Evolutionary conservation across 169 alveolate genomes (phyloP).

Genomic region (Eimeria acervulina): DNA sequence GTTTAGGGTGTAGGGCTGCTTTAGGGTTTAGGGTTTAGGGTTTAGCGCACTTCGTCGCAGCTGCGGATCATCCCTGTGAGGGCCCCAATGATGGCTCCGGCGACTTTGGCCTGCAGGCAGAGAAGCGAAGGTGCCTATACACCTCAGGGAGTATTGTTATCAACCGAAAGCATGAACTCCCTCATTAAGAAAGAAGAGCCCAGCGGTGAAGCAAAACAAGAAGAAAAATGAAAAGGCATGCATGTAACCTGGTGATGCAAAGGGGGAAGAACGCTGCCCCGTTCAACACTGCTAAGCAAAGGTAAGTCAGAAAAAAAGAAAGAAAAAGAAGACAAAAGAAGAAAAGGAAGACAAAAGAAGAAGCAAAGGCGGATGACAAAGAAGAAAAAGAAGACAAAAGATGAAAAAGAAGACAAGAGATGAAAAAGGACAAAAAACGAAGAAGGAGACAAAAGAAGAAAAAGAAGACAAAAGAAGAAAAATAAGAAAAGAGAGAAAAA

Average conservation of each 20-base stretch:
- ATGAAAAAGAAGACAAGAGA: neutral
- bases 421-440: no score
- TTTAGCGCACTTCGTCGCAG: constrained; percentile 46
- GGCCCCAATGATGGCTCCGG: constrained; percentile 63
- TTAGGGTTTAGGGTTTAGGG: constrained; percentile 16
- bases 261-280: no score
- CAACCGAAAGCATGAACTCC: no score
- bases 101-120: constrained; percentile 44
- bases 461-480: neutral
- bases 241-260: no score
- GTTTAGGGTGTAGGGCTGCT: neutral
- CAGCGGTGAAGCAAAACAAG: neutral
- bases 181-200: neutral
- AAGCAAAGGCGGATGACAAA: no score
- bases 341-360: no score
- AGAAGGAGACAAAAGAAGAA: neutral
- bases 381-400: no score
- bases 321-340: neutral
- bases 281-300: no score
- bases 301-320: no score
- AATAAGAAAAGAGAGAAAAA: no score
- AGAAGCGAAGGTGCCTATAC: neutral
- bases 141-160: neutral
- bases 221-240: neutral
- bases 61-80: constrained; percentile 46